phyloP scores from a whole-genome alignment of 2,329 filamentous ascomycete species.

The Nothomitra cinnamomea region DNA sequence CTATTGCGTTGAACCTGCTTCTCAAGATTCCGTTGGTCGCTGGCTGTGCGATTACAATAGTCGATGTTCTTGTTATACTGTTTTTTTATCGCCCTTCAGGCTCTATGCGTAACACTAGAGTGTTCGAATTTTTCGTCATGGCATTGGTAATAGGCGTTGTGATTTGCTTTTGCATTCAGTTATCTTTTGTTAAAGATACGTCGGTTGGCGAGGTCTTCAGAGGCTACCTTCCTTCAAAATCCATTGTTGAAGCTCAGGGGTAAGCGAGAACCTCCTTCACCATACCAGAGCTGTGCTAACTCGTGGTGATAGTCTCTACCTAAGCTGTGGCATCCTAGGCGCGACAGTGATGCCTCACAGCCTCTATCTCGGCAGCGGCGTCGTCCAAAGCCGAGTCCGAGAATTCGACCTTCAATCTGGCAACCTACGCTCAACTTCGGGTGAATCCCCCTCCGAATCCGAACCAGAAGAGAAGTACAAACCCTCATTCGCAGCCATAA shows the following conservation, averaged over 20 bases:
- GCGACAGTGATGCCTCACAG: slow-evolving; percentile 60
- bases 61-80: slow-evolving; percentile 50
- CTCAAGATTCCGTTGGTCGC: slow-evolving; percentile 47
- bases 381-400: slow-evolving; percentile 47
- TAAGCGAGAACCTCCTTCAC: slow-evolving; percentile 14
- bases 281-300: background rate
- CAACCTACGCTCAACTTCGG: slow-evolving; percentile 18
- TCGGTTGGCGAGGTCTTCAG: slow-evolving; percentile 41
- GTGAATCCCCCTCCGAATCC: slow-evolving; percentile 13
- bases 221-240: slow-evolving; percentile 45
- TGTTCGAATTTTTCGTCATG: slow-evolving; percentile 49
- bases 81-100: slow-evolving; percentile 46
- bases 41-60: slow-evolving; percentile 49
- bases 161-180: slow-evolving; percentile 52
- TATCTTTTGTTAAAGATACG: slow-evolving; percentile 41
- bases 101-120: slow-evolving; percentile 38
- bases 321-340: slow-evolving; percentile 60
- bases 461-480: slow-evolving; percentile 44
- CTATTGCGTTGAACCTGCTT: slow-evolving; percentile 51
- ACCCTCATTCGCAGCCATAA: slow-evolving; percentile 57
- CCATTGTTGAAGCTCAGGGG: slow-evolving; percentile 40
- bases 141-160: slow-evolving; percentile 50
- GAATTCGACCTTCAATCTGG: slow-evolving; percentile 45
- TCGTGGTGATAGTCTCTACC: slow-evolving; percentile 32
- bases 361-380: slow-evolving; percentile 50